Evolutionary conservation across 164 flowering plant genomes (phyloP), one percentile per base, ranked within the genome.

Genomic region (Stephania cephalantha): DNA sequence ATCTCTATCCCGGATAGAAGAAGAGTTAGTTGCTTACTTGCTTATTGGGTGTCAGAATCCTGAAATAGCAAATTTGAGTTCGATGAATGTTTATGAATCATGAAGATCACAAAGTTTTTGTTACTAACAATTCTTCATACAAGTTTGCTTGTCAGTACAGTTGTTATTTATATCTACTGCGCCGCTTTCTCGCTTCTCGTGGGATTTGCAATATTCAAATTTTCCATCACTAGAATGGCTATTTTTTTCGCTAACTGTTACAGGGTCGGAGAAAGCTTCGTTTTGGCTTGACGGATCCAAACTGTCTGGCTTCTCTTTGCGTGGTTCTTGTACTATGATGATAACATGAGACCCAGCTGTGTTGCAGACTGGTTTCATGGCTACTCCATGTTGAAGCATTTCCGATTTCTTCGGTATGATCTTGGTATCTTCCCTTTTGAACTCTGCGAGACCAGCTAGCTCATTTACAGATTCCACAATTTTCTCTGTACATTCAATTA

Each of bases 401-500:
- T 63, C n/a, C 7, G 80, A 71, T 63, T 74, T 78, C 71, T 78
- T 74, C 9, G 69, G 70, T 6, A 50, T 30, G n/a, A 70, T n/a
- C 13, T 42, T 71, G 7, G 22, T 2, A 1, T 80, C 79, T 1
- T 71, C 42, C 1, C 9, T 73, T 78, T 85, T 71, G 73, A 87
- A 87, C 8, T 76, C 30, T 3, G 89, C 87, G 15, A 80, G 42
- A 8, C 81, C 73, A 0, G 89, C 89, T 9, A 92, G 91, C 45
- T 88, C 89, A 12, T 79, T 76, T 29, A 87, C 85, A 0, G 88
- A 78, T 17, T 86, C 88, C 3, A 79, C 80, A 12, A 92, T 83
- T 63, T 82, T 80, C 72, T 87, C 85, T 0, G 85, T 81, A 77
- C 87, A 87, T 13, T 63, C 25, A 8, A 83, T 83, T 11, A 86